Conservation (phyloP, 225 moss, liverwort and hornwort genomes). For the Straminergon stramineum region DNA sequence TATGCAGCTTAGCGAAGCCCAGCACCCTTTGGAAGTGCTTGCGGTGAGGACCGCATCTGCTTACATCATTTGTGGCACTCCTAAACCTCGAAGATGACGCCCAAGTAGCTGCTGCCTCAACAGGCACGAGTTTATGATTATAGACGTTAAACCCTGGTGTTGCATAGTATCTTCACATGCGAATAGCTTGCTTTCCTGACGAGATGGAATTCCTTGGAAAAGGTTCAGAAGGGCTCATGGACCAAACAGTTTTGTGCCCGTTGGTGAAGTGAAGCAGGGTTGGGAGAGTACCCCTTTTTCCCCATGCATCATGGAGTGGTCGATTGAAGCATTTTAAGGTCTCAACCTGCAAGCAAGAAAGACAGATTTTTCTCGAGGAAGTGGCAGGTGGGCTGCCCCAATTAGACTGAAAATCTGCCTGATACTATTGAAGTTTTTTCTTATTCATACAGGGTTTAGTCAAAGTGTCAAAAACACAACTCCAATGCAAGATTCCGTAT, state of each 20-base stretch:
- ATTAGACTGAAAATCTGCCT: not conserved
- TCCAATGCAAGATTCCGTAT: not conserved
- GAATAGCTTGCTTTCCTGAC: not conserved
- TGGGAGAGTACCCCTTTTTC: not conserved
- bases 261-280: not conserved
- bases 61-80: not conserved
- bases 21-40: constrained; percentile 9
- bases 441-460: not conserved
- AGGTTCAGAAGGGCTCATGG: not conserved
- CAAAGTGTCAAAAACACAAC: not conserved
- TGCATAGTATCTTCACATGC: not conserved
- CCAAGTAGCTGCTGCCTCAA: not conserved
- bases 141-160: not conserved
- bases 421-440: not conserved
- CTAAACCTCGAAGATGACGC: constrained; percentile 4
- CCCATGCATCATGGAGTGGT: not conserved
- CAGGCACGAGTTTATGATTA: constrained; percentile 9
- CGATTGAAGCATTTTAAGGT: not conserved
- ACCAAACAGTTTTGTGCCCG: constrained; percentile 4
- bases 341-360: not conserved
- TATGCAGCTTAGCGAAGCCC: constrained; percentile 11
- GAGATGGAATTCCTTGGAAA: not conserved
- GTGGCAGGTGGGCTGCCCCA: not conserved
- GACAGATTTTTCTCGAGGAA: not conserved
- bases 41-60: constrained; percentile 17